These are phyloP conservation scores for Annona cherimola DNA, from an alignment of 164 flowering plant genomes.

Conservation along the genomic window DNA sequence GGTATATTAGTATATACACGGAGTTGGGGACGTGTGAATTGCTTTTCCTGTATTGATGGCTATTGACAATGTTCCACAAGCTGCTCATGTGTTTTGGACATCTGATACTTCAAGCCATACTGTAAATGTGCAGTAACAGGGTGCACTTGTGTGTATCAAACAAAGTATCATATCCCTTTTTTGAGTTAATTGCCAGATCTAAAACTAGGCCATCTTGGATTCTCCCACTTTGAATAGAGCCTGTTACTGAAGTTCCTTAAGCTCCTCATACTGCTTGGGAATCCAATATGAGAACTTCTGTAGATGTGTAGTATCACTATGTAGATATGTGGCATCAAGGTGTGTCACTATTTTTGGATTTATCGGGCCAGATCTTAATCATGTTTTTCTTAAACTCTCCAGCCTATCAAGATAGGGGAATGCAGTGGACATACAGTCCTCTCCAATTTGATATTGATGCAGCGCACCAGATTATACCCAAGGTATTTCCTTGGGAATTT, in stretches of 20 bases:
- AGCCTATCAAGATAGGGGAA: conserved; percentile 45
- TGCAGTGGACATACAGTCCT: conserved; percentile 25
- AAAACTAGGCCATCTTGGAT: neutral
- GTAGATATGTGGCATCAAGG: no score
- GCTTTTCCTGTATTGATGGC: neutral
- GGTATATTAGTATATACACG: neutral
- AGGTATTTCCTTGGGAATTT: conserved; percentile 54
- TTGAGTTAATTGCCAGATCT: neutral
- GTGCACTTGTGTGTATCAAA: neutral
- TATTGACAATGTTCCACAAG: neutral
- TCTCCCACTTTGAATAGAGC: neutral
- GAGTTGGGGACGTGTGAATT: neutral
- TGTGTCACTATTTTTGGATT: neutral
- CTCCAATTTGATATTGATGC: conserved; percentile 56
- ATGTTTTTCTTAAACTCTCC: conserved; percentile 17
- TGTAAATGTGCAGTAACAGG: neutral
- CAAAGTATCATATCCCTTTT: neutral
- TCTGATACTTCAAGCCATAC: neutral
- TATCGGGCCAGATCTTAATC: neutral
- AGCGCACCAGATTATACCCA: conserved; percentile 55
- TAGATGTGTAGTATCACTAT: no score
- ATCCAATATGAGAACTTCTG: no score
- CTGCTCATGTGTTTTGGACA: neutral
- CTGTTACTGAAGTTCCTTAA: no score
- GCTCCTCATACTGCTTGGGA: no score